Percentiles rank a stretch among this genome's conserved stretches.
phyloP scores from a whole-genome alignment of 2,329 filamentous ascomycete genomes.

The Claviceps purpurea region DNA sequence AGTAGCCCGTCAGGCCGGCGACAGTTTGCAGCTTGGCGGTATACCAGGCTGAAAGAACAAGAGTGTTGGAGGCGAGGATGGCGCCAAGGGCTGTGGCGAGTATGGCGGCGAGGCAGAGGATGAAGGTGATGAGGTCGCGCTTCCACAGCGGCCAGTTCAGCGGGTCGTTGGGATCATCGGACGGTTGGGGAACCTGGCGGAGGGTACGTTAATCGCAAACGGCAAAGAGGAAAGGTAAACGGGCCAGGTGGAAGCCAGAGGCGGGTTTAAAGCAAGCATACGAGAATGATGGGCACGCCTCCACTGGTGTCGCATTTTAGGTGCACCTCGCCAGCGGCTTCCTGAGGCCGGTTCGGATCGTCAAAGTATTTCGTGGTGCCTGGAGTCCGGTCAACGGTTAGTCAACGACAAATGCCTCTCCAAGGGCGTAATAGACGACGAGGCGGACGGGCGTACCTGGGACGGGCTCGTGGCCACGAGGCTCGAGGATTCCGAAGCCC shows the following conservation, averaged over 20 bases:
- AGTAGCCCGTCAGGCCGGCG: slow-evolving; percentile 76
- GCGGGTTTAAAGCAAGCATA: slow-evolving; percentile 21
- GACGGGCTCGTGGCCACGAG: slow-evolving; percentile 51
- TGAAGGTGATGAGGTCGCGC: slow-evolving; percentile 65
- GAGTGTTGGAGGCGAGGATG: slow-evolving; percentile 76
- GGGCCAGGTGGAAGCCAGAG: no score
- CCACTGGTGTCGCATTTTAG: slow-evolving; percentile 64
- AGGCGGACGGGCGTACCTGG: slow-evolving; percentile 44
- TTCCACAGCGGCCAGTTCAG: slow-evolving; percentile 76
- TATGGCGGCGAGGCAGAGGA: slow-evolving; percentile 68
- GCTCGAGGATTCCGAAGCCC: slow-evolving; percentile 57
- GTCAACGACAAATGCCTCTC: neutral
- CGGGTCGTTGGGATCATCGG: slow-evolving; percentile 81
- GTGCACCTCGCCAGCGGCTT: slow-evolving; percentile 25
- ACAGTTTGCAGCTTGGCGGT: slow-evolving; percentile 54
- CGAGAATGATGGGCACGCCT: slow-evolving; percentile 58
- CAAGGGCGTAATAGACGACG: no score
- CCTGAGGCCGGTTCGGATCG: slow-evolving; percentile 36
- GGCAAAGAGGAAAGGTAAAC: no score
- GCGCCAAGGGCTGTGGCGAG: slow-evolving; percentile 76
- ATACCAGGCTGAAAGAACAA: slow-evolving; percentile 61
- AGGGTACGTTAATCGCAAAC: neutral
- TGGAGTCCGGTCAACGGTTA: slow-evolving; percentile 13
- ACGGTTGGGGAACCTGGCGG: slow-evolving; percentile 59
- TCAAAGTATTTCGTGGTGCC: slow-evolving; percentile 54